Evolutionary conservation across 1,284 basidiomycete genomes (phyloP), one percentile per base, ranked within the genome.

Genomic region (Rhizoctonia solani): DNA sequence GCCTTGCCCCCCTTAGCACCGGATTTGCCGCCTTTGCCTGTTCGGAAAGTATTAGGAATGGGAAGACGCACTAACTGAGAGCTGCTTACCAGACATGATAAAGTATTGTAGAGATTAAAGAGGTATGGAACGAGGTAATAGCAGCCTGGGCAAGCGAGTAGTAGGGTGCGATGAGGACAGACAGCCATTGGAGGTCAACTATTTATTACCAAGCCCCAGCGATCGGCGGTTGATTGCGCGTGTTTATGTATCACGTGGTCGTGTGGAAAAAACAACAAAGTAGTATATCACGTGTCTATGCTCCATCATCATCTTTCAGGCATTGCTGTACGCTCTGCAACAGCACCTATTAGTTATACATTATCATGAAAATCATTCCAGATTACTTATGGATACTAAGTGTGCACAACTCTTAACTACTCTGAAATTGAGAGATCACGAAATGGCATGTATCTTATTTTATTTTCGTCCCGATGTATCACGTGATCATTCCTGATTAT

Each of bases 1-100:
- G 79, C 78, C 75, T 84, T 85, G 46, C 83, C 81, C 73, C 83
- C 81, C 80, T 85, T 81, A 74, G 83, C 79, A 69, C 71, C 68
- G 52, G 82, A 81, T 71, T 87, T 87, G 65, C 83, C 82, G 69
- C 78, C 72, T 83, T 84, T 84, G 75, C 83, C 81, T 72, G 71
- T 69, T 39, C 16, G 37, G 37, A 39, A 8, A 54, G 66, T 54
- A 54, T 68, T 70, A 67, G 67, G 70, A 66, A 8, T 54, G 46
- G 23, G 13, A 19, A 39, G 54, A 34, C 23, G 46, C 42, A 54
- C 29, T 49, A 9, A 42, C 19, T 25, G 19, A 9, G 29, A 21
- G 13, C 21, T 4, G 58, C 81, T 82, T 82, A 72, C 81, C 82
- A 78, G 81, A 82, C 81, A 82, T 82, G 72, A 71, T 77, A 56